Conservation (phyloP, 164 flowering plant genomes). For the Nelumbo lutea region DNA sequence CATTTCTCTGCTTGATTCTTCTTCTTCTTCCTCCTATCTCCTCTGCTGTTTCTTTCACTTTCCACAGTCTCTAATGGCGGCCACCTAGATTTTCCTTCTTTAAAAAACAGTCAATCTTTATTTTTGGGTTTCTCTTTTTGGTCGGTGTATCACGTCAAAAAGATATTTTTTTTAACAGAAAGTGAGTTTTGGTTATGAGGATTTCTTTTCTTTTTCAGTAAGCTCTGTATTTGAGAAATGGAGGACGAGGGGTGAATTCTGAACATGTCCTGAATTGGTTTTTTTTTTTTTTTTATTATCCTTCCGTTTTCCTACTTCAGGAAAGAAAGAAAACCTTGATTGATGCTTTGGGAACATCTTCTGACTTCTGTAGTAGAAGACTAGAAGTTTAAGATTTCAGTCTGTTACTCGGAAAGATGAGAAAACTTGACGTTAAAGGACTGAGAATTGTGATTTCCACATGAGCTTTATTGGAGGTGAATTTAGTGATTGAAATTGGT, state of each 20-base stretch:
- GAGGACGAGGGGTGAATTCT: not conserved
- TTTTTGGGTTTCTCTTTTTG: conserved; percentile 23
- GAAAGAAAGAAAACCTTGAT: too few species aligned
- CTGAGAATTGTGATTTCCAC: not conserved
- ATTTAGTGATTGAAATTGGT: not conserved
- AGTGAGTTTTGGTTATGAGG: not conserved
- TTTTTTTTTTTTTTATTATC: not conserved
- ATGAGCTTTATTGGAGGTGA: too few species aligned
- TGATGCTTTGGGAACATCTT: not conserved
- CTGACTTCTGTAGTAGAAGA: too few species aligned
- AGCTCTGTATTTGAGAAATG: conserved; percentile 1
- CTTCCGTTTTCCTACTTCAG: too few species aligned
- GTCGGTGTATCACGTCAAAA: conserved; percentile 19
- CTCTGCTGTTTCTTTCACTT: not conserved
- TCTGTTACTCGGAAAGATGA: not conserved
- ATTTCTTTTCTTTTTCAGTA: not conserved
- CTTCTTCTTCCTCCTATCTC: not conserved
- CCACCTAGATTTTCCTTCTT: conserved; percentile 7
- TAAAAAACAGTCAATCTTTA: conserved; percentile 21
- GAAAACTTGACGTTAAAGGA: not conserved
- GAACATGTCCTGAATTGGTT: not conserved
- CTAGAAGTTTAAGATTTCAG: not conserved
- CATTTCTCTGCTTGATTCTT: not conserved
- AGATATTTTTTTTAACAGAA: not conserved
- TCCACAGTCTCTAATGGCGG: conserved; percentile 34